phyloP scores from a whole-genome alignment of 2,329 filamentous ascomycete species.

The Xylaria sp. region DNA sequence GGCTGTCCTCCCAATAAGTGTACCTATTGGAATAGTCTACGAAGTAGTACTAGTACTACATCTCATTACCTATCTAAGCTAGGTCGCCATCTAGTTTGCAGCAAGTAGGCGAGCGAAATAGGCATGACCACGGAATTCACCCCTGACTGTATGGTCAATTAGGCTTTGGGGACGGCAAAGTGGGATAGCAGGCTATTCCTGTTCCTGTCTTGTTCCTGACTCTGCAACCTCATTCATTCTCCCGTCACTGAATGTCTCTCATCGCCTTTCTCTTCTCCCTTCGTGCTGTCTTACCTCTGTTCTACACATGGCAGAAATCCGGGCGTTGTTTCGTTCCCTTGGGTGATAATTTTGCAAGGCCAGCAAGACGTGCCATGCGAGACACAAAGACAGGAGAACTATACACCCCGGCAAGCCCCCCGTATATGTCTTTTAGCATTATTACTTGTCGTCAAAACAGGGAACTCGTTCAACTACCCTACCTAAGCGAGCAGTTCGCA shows the following conservation, averaged over 20 bases:
- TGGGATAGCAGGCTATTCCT: conserved; percentile 11
- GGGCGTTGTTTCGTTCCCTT: neutral
- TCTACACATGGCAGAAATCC: neutral
- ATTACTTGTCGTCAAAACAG: conserved; percentile 32
- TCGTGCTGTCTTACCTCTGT: neutral
- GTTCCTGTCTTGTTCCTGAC: conserved; percentile 15
- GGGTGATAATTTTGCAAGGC: neutral
- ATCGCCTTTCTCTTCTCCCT: neutral
- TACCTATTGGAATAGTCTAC: too few relatives aligned
- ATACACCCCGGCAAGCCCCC: neutral
- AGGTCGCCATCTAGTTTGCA: neutral
- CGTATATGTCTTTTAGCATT: conserved; percentile 13
- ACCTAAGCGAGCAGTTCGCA: conserved; percentile 38
- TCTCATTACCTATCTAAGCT: neutral
- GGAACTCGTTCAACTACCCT: conserved; percentile 15
- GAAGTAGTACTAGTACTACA: neutral
- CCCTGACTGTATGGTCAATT: conserved; percentile 26
- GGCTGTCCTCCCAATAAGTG: neutral
- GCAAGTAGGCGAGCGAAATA: conserved; percentile 1
- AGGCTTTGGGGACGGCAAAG: conserved; percentile 22
- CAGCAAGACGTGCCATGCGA: neutral
- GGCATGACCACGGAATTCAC: conserved; percentile 20
- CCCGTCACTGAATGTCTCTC: conserved; percentile 12
- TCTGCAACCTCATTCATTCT: conserved; percentile 25
- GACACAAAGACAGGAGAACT: neutral